phyloP scores from a whole-genome alignment of 768 basidiomycete species.

The Naganishia kalamii region DNA sequence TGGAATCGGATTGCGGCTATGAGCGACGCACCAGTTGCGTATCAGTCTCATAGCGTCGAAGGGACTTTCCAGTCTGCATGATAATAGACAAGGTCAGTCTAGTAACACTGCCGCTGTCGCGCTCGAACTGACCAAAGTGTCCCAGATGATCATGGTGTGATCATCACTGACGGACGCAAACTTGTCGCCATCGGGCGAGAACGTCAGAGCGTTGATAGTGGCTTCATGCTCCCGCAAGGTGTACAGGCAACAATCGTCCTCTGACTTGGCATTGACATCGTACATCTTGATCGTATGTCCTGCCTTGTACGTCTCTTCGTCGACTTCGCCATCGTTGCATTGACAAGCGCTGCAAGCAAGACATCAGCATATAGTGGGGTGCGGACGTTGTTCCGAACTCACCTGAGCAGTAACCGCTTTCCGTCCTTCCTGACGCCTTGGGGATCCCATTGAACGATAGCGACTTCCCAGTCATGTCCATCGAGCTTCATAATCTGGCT shows the following conservation, averaged over 20 bases:
- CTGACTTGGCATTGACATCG: slow-evolving; percentile 35
- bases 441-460: slow-evolving; percentile 23
- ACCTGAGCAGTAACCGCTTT: slow-evolving; percentile 35
- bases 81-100: background rate
- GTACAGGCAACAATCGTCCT: slow-evolving; percentile 31
- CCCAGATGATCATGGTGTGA: slow-evolving; percentile 38
- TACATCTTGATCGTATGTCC: slow-evolving; percentile 42
- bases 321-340: slow-evolving; percentile 5
- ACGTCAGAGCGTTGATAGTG: slow-evolving; percentile 37
- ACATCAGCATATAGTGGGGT: background rate
- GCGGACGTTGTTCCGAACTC: slow-evolving; percentile 12
- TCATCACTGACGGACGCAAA: slow-evolving; percentile 41
- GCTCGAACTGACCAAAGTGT: slow-evolving; percentile 34
- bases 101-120: background rate
- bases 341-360: background rate
- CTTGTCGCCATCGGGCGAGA: slow-evolving; percentile 34
- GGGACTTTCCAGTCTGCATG: slow-evolving; percentile 20
- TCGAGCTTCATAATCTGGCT: slow-evolving; percentile 16
- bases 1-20: background rate
- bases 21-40: slow-evolving; percentile 3
- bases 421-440: slow-evolving; percentile 13
- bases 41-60: slow-evolving; percentile 20
- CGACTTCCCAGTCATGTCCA: slow-evolving; percentile 23
- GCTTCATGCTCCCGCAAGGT: slow-evolving; percentile 30
- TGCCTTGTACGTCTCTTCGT: slow-evolving; percentile 21